Base-by-base conservation (phyloP, 2,329 filamentous ascomycete species). In the Emergomyces orientalis region DNA sequence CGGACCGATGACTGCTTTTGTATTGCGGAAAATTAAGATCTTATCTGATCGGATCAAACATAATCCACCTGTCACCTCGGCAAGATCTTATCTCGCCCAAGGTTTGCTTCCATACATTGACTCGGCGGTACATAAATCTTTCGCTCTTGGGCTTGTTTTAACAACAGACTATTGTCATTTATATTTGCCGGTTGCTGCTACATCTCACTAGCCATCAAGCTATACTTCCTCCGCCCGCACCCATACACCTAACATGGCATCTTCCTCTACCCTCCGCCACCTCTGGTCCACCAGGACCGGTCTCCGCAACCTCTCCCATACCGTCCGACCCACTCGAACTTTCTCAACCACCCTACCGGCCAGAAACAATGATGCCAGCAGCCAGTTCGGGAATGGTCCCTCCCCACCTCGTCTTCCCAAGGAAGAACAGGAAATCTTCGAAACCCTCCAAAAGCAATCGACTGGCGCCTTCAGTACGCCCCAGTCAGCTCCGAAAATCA, bases 371-470 rank as follows among this genome's bases (percentile, higher is more conserved):
- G 66, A 70, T 43, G 34, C 37, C 17, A 19, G 8, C 39, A 70
- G 71, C 59, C 67, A 72, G 30, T 77, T 77, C 70, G 66, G 65
- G 54, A 67, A 67, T 41, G 80, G 80, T 14, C 90, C 93, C 30
- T 78, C 90, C 8, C 94, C 94, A 19, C 92, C 91, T 0, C 89
- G 91, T 58, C 89, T 97, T 13, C 91, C 93, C 7, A 86, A 91
- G 70, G 86, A 90, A 75, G 88, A 96, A 69, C 92, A 97, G 79
- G 90, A 91, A 73, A 85, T 95, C 67, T 96, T 94, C 74, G 92
- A 97, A 77, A 83, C 86, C 51, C 87, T 97, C 3, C 91, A 97
- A 73, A 85, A 85, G 69, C 81, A 82, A 73, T 96, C 80, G 68
- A 95, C 85, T 67, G 90, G 83, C 66, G 94, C 78, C 66, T 97